Conservation (phyloP, 2,329 filamentous ascomycete species). For the Aspergillus puulaauensis region DNA sequence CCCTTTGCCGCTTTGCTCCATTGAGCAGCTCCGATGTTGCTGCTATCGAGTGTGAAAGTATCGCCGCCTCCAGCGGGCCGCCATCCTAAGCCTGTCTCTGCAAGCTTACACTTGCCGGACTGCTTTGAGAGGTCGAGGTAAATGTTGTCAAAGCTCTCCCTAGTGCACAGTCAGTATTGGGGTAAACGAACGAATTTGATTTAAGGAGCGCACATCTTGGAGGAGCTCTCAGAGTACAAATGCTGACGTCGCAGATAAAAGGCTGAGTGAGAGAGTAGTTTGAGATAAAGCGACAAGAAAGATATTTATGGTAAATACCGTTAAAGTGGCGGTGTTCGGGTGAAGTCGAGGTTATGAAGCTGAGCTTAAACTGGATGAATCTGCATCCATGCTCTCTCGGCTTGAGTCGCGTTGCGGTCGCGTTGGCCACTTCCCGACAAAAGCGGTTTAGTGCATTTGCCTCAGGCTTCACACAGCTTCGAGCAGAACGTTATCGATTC, state of each 20-base stretch:
- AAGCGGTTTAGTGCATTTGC: neutral
- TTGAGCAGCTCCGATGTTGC: slow-evolving; percentile 81
- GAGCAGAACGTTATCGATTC: neutral
- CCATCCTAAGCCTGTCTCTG: slow-evolving; percentile 93
- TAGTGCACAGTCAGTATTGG: slow-evolving; percentile 28
- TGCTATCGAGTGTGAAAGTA: slow-evolving; percentile 87
- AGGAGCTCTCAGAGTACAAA: neutral
- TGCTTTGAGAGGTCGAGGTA: slow-evolving; percentile 94
- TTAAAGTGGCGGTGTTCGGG: neutral
- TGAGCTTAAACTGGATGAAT: slow-evolving; percentile 2
- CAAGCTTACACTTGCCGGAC: slow-evolving; percentile 88
- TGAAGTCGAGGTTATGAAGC: neutral
- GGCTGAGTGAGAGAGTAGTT: no score
- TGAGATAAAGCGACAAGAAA: neutral
- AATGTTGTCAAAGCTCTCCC: slow-evolving; percentile 96
- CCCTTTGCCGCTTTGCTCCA: slow-evolving; percentile 94
- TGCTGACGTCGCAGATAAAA: neutral
- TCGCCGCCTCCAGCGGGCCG: slow-evolving; percentile 84
- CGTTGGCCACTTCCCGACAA: slow-evolving; percentile 4
- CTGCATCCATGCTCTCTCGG: neutral
- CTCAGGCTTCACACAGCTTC: neutral
- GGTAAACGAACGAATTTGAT: neutral
- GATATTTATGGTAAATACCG: neutral
- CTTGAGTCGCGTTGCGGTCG: neutral
- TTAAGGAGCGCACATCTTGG: slow-evolving; percentile 2